These are phyloP conservation scores for Mycena pura DNA, from an alignment of 768 basidiomycete species.

Conservation along the genomic window DNA sequence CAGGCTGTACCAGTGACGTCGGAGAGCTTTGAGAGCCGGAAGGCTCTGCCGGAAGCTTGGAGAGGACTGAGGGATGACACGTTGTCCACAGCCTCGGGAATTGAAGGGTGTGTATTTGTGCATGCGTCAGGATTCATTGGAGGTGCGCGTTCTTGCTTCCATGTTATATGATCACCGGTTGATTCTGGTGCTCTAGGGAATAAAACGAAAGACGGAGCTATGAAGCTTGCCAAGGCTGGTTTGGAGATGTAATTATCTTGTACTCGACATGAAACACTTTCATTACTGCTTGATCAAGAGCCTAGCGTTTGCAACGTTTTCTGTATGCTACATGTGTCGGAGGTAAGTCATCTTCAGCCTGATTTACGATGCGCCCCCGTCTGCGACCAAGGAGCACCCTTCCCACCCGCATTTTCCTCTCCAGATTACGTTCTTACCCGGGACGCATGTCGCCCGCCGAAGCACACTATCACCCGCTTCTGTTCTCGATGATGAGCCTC, in stretches of 20 bases:
- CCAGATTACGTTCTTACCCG: neutral
- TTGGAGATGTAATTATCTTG: conserved; percentile 49
- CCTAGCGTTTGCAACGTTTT: conserved; percentile 27
- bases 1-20: conserved; percentile 88
- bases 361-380: conserved; percentile 20
- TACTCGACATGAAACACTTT: neutral
- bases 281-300: neutral
- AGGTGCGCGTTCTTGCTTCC: conserved; percentile 52
- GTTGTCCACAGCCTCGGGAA: conserved; percentile 73
- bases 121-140: conserved; percentile 98
- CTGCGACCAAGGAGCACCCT: conserved; percentile 12
- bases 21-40: conserved; percentile 89
- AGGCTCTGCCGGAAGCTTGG: conserved; percentile 93
- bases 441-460: conserved; percentile 14
- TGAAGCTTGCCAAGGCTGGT: conserved; percentile 78
- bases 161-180: conserved; percentile 1
- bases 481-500: conserved; percentile 69
- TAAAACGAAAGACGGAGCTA: conserved; percentile 87
- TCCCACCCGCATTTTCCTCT: conserved; percentile 1
- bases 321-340: conserved; percentile 1
- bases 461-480: conserved; percentile 63
- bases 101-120: conserved; percentile 87
- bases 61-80: conserved; percentile 88
- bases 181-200: conserved; percentile 60
- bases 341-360: conserved; percentile 2